Evolutionary conservation across 1,139 yeast species (phyloP).

Genomic region (Geotrichum phurueaensis): DNA sequence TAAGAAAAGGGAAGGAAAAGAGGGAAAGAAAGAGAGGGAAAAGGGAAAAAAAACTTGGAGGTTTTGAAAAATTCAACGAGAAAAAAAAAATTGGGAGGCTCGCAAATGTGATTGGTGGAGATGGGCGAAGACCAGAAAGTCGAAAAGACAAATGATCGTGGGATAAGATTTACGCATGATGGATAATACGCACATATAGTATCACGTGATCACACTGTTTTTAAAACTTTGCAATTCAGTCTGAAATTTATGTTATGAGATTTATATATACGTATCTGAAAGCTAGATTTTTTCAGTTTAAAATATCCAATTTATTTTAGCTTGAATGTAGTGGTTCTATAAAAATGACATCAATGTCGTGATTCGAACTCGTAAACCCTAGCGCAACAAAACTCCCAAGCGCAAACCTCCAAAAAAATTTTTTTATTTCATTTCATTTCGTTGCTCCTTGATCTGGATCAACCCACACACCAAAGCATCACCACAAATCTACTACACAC

Average conservation of each 20-base stretch:
- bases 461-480: neutral
- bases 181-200: neutral
- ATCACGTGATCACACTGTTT: neutral
- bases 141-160: neutral
- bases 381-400: neutral
- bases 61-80: slow-evolving; percentile 5
- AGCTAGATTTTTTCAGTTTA: no score
- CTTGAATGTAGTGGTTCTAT: neutral
- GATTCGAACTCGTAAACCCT: neutral
- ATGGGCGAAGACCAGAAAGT: neutral
- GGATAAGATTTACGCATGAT: neutral
- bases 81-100: neutral
- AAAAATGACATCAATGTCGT: neutral
- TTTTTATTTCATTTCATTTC: neutral
- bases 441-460: neutral
- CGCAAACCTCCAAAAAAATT: neutral
- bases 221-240: neutral
- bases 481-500: neutral
- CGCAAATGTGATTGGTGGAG: neutral
- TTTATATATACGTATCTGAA: no score
- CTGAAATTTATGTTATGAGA: no score
- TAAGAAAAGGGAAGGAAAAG: neutral
- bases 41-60: neutral
- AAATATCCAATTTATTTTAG: no score
- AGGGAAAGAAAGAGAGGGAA: neutral